A percentile compares a stretch with the other conserved stretches of the same genome.
These are phyloP conservation scores for Suillus decipiens DNA, from an alignment of 768 basidiomycete species.

Conservation along the genomic window DNA sequence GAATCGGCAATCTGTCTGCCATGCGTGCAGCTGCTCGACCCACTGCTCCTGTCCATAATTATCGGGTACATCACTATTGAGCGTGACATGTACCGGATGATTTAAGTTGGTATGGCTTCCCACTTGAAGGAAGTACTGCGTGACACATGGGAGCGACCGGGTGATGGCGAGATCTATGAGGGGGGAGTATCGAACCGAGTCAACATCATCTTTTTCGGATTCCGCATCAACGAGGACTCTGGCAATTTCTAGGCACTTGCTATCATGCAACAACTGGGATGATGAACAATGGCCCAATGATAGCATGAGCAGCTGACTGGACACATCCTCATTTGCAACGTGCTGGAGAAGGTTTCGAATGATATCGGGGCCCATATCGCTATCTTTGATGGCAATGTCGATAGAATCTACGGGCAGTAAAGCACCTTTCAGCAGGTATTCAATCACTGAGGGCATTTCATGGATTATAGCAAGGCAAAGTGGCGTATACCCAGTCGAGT, in stretches of 20 bases:
- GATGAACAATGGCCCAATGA: not conserved
- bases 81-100: not conserved
- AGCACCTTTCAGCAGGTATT: not conserved
- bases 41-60: not conserved
- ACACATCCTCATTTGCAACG: not conserved
- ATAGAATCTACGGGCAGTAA: not conserved
- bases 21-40: not conserved
- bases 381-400: not conserved
- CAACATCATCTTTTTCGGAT: not conserved
- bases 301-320: not conserved
- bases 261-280: not conserved
- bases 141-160: not conserved
- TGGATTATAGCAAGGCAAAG: constrained; percentile 3
- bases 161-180: not conserved
- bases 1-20: not conserved
- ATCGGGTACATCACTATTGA: not conserved
- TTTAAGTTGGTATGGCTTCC: not conserved
- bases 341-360: not conserved
- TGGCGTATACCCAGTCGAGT: not conserved
- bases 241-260: not conserved
- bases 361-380: not conserved
- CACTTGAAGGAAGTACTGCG: not conserved
- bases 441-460: not conserved
- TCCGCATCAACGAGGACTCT: not conserved
- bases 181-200: not conserved